Evolutionary conservation across 1,284 basidiomycete genomes (phyloP).

Genomic region (Moesziomyces antarcticus): DNA sequence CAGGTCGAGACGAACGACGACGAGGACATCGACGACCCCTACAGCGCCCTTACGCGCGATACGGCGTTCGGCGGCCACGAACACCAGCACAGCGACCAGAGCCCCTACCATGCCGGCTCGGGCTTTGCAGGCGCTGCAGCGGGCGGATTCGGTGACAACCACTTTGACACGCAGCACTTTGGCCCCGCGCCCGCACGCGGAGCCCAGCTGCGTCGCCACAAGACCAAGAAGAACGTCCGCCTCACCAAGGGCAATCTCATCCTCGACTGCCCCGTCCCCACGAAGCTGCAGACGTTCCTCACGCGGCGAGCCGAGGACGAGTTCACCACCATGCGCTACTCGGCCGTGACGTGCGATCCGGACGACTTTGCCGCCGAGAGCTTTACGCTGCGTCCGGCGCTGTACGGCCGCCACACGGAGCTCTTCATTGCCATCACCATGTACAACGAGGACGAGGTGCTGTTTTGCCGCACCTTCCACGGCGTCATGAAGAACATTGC

Average conservation of each 20-base stretch:
- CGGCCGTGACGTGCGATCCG: constrained; percentile 71
- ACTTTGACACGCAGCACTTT: constrained; percentile 62
- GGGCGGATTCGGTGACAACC: constrained; percentile 26
- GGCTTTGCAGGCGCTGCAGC: background rate
- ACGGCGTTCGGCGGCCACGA: constrained; percentile 16
- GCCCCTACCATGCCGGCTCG: constrained; percentile 8
- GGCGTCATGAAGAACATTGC: constrained; percentile 81
- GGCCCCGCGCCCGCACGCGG: constrained; percentile 62
- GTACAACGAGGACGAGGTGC: constrained; percentile 88
- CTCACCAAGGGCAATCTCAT: constrained; percentile 68
- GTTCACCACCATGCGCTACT: constrained; percentile 77
- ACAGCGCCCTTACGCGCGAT: constrained; percentile 29
- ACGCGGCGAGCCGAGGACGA: constrained; percentile 84
- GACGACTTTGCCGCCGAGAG: constrained; percentile 87
- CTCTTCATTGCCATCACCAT: constrained; percentile 86
- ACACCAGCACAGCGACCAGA: constrained; percentile 4
- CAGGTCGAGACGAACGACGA: constrained; percentile 18
- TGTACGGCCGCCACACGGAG: constrained; percentile 84
- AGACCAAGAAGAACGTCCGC: constrained; percentile 68
- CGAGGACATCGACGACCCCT: constrained; percentile 20
- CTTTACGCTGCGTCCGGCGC: constrained; percentile 86
- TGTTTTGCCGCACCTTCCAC: constrained; percentile 93
- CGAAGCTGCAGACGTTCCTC: constrained; percentile 71
- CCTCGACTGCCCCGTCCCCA: constrained; percentile 67
- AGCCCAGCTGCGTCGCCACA: constrained; percentile 64